Conservation (phyloP, 2,329 filamentous ascomycete genomes). For the Fusarium sp. region DNA sequence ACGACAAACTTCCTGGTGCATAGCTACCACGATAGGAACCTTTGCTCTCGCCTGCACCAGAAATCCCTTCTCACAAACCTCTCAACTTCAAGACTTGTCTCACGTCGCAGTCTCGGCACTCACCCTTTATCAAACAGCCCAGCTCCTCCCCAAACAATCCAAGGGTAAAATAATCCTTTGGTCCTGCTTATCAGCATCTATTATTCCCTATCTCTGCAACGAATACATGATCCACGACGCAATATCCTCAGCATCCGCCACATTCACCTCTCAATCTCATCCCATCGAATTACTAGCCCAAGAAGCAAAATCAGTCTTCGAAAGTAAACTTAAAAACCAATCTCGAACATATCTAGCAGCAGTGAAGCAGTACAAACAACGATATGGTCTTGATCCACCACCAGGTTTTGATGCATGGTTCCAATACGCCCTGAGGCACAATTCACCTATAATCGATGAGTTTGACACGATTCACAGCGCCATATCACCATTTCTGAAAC, state of each 20-base stretch:
- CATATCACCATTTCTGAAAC: constrained; percentile 53
- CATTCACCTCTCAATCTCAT: constrained; percentile 39
- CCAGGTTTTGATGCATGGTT: constrained; percentile 59
- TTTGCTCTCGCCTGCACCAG: constrained; percentile 47
- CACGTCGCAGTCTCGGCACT: constrained; percentile 44
- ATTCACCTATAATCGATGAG: constrained; percentile 60
- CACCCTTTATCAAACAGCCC: constrained; percentile 45
- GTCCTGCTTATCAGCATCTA: constrained; percentile 43
- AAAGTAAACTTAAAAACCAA: constrained; percentile 47
- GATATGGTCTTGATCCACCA: constrained; percentile 56
- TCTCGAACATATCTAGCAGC: constrained; percentile 51
- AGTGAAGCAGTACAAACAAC: constrained; percentile 52
- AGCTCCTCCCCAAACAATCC: constrained; percentile 45
- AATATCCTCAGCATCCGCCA: neutral
- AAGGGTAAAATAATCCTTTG: constrained; percentile 45
- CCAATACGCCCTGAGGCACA: constrained; percentile 50
- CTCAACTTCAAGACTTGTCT: constrained; percentile 40
- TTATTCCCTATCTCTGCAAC: constrained; percentile 47
- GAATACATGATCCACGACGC: constrained; percentile 35
- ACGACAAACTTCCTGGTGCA: constrained; percentile 46
- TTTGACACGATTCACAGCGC: constrained; percentile 56
- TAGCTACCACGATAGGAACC: constrained; percentile 42
- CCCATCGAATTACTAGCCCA: constrained; percentile 49
- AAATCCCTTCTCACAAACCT: constrained; percentile 43
- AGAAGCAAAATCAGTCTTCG: constrained; percentile 45